A percentile compares a stretch with the other conserved stretches of the same genome.
Evolutionary conservation across 2,329 filamentous ascomycete species (phyloP).

Genomic region (Trichoderma harzianum): DNA sequence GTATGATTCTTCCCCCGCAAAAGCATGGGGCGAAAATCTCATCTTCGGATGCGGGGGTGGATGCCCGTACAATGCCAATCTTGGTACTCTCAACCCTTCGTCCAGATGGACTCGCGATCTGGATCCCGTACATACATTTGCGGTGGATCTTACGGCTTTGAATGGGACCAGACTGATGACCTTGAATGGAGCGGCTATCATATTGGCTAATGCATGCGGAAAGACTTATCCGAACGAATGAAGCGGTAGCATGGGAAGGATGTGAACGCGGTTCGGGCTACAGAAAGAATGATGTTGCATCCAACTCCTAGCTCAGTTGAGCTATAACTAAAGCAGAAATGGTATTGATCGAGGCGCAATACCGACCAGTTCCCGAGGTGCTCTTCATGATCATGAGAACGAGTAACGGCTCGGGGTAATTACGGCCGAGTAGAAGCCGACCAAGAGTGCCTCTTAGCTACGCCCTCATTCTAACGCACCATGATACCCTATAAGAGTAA

Average conservation of each 20-base stretch:
- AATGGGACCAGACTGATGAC: not conserved
- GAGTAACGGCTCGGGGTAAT: not conserved
- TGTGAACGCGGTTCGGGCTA: not conserved
- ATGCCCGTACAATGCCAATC: not conserved
- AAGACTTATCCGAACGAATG: not conserved
- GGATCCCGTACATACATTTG: not conserved
- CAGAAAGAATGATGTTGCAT: not conserved
- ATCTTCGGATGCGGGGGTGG: not conserved
- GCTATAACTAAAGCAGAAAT: not conserved
- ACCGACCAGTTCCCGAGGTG: not conserved
- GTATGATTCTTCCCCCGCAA: not conserved
- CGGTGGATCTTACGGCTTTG: not conserved
- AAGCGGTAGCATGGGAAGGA: not conserved
- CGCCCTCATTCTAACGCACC: not conserved
- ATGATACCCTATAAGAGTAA: not conserved
- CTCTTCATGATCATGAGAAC: not conserved
- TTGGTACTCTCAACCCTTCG: not conserved
- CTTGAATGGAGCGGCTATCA: constrained; percentile 3
- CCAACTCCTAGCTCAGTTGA: not conserved
- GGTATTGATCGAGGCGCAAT: not conserved
- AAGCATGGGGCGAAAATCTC: not conserved
- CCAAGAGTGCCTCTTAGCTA: not conserved
- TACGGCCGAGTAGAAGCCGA: not conserved
- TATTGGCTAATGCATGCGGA: not conserved
- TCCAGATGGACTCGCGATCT: not conserved